Base-by-base conservation (phyloP, 192 early-diverging fungal genomes). In the Globomyces pollinis-pini region DNA sequence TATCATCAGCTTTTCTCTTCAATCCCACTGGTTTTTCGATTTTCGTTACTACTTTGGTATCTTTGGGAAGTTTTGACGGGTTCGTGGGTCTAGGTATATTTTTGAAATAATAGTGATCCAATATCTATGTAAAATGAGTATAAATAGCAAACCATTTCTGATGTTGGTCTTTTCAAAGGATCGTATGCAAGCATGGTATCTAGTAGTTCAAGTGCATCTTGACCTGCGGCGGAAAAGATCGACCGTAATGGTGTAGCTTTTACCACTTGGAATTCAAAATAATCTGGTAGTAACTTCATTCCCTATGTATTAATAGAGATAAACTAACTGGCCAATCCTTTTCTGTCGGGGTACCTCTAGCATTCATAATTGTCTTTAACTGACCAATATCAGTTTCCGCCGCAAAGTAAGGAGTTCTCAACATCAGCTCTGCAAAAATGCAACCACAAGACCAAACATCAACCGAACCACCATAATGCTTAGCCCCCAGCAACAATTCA, bases 391-490 rank as follows among this genome's bases (percentile, higher is more conserved):
- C 93, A 24, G 89, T 86, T 38, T 88, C 85, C 18, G 73, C 89
- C 0, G 96, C 84, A 30, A 99, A 60, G 61, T 89, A 97, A 1
- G 96, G 94, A 11, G 84, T 83, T 21, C 96, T 80, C 58, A 96
- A 66, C 78, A 96, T 81, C 12, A 99, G 83, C 59, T 99, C 96
- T 6, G 94, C 96, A 87, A 99, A 99, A 32, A 99, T 94, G 61
- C 96, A 97, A 16, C 94, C 96, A 21, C 91, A 84, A 0, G 94
- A 81, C 96, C 96, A 99, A 12, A 99, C 94, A 61, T 99, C 96
- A 9, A 97, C 85, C 0, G 84, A 86, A 7, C 83, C 86, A 0
- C 88, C 85, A 60, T 97, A 99, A 49, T 90, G 80, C 45, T 83
- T 83, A 2, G 93, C 88, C 2, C 91, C 91, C 59, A 97, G 81